phyloP scores from a whole-genome alignment of 2,329 filamentous ascomycete genomes.

The Moelleriella libera region DNA sequence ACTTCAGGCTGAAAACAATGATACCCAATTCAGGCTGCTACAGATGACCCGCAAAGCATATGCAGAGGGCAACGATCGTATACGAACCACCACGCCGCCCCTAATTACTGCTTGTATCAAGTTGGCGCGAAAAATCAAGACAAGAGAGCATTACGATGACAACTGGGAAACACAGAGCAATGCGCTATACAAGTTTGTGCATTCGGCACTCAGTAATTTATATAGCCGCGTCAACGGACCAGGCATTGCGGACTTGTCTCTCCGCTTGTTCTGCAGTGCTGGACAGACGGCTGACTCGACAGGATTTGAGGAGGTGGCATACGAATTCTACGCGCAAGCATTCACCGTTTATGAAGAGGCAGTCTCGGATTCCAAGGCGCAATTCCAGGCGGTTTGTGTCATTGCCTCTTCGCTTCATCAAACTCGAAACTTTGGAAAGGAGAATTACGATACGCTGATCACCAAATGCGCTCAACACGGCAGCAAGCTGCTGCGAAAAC shows the following conservation, averaged over 20 bases:
- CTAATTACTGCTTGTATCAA: conserved; percentile 83
- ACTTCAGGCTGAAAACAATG: conserved; percentile 70
- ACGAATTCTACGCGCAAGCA: conserved; percentile 96
- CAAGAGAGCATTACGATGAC: conserved; percentile 67
- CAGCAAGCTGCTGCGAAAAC: conserved; percentile 93
- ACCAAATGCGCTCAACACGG: conserved; percentile 95
- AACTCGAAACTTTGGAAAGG: conserved; percentile 80
- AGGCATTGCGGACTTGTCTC: conserved; percentile 71
- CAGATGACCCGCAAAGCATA: conserved; percentile 81
- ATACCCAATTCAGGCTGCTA: conserved; percentile 86
- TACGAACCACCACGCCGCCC: conserved; percentile 88
- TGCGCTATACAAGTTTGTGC: conserved; percentile 88
- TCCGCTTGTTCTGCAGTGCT: conserved; percentile 81
- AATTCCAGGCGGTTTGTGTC: conserved; percentile 95
- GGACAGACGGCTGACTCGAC: conserved; percentile 87
- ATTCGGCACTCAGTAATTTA: conserved; percentile 71
- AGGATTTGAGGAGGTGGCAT: conserved; percentile 88
- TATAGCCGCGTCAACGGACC: conserved; percentile 70
- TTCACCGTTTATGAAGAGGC: conserved; percentile 97
- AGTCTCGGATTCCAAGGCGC: conserved; percentile 86
- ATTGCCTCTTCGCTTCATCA: conserved; percentile 82
- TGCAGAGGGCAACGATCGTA: conserved; percentile 82
- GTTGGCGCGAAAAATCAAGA: conserved; percentile 76
- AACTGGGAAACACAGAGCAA: conserved; percentile 53
- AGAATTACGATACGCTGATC: conserved; percentile 97